phyloP scores from a whole-genome alignment of 805 yeast genomes.

The Zygotorulaspora florentina region DNA sequence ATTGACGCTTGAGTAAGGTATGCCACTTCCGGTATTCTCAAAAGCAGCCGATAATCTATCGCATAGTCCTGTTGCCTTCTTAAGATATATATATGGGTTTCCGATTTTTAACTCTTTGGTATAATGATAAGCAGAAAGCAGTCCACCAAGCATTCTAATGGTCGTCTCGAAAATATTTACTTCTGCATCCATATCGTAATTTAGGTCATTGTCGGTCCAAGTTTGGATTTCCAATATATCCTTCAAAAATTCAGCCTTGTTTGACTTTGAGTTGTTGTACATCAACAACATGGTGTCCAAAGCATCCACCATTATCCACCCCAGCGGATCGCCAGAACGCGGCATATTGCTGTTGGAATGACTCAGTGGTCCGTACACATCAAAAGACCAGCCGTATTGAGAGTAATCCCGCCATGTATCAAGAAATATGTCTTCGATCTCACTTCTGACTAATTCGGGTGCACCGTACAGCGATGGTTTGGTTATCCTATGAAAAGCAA shows the following conservation, averaged over 20 bases:
- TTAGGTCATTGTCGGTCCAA: slow-evolving; percentile 71
- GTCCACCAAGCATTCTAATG: slow-evolving; percentile 88
- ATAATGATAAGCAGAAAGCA: slow-evolving; percentile 75
- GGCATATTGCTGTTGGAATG: slow-evolving; percentile 71
- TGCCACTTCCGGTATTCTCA: slow-evolving; percentile 51
- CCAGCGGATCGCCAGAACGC: slow-evolving; percentile 58
- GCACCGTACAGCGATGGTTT: background rate
- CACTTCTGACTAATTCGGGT: slow-evolving; percentile 29
- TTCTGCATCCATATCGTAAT: slow-evolving; percentile 65
- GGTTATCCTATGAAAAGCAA: background rate
- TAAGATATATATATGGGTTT: slow-evolving; percentile 53
- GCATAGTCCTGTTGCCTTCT: slow-evolving; percentile 78
- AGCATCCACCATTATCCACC: slow-evolving; percentile 90
- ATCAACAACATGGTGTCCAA: slow-evolving; percentile 77
- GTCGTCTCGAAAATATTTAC: slow-evolving; percentile 93
- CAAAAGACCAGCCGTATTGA: slow-evolving; percentile 78
- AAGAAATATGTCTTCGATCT: slow-evolving; percentile 63
- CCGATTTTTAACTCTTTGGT: slow-evolving; percentile 46
- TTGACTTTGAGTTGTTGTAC: slow-evolving; percentile 43
- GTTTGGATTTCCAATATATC: slow-evolving; percentile 60
- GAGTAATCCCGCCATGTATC: slow-evolving; percentile 73
- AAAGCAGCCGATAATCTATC: slow-evolving; percentile 67
- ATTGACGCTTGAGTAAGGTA: slow-evolving; percentile 79
- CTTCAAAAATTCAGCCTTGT: slow-evolving; percentile 38
- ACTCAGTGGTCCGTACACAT: slow-evolving; percentile 66